A percentile compares a stretch with the other conserved stretches of the same genome.
Conservation (phyloP, 257 asterid species). For the Solanum arcanum region DNA sequence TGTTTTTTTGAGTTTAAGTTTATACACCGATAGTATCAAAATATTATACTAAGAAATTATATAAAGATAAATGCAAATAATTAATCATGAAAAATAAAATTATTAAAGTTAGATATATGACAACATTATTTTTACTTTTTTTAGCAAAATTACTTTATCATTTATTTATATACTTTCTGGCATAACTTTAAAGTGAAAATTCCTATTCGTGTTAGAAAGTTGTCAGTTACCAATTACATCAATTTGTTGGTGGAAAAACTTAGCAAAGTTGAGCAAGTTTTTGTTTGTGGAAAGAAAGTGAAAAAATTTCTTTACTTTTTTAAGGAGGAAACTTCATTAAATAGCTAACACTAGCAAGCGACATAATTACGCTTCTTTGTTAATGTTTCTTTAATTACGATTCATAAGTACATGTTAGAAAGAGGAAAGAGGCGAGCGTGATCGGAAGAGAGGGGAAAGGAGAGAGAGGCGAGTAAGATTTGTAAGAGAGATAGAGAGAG, state of each 20-base stretch:
- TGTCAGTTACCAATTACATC: not conserved
- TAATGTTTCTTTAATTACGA: no score
- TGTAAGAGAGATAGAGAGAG: no score
- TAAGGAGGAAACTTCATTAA: not conserved
- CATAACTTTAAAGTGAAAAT: not conserved
- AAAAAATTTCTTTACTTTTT: no score
- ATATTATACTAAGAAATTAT: not conserved
- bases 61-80: not conserved
- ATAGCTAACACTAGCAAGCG: not conserved
- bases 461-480: accelerated
- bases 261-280: not conserved
- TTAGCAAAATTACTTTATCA: not conserved
- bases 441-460: accelerated
- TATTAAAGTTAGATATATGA: not conserved
- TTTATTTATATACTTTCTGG: not conserved
- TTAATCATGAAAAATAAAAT: not conserved
- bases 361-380: no score
- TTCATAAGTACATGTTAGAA: no score
- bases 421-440: not conserved
- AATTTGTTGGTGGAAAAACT: not conserved
- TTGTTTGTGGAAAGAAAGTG: not conserved
- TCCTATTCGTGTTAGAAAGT: not conserved
- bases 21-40: not conserved
- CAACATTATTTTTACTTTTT: not conserved
- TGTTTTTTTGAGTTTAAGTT: not conserved